Evolutionary conservation across 257 asterid species (phyloP).

Genomic region (Cinchona pubescens): DNA sequence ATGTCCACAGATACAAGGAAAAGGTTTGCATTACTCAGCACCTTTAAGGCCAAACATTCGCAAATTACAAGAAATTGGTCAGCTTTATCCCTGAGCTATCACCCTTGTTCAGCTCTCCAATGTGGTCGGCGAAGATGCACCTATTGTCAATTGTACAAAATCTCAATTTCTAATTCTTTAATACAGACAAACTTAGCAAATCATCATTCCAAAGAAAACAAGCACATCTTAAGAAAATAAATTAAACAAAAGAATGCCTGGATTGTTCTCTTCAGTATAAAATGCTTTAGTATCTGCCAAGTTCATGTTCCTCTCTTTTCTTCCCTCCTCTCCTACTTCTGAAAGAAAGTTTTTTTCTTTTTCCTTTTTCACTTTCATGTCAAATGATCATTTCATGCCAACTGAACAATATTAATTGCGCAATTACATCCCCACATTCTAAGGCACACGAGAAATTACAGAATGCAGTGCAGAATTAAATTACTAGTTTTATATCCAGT

Average conservation of each 20-base stretch:
- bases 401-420: too few species aligned
- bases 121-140: constrained; percentile 72
- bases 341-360: neutral
- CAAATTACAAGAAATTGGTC: constrained; percentile 72
- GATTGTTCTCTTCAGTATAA: neutral
- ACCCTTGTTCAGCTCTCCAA: constrained; percentile 48
- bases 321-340: neutral
- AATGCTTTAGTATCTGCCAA: neutral
- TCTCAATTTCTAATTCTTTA: neutral
- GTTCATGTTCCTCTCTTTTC: neutral
- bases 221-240: neutral
- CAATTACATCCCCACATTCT: neutral
- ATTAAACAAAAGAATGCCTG: too few species aligned
- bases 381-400: neutral
- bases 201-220: neutral
- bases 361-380: neutral
- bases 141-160: constrained; percentile 35
- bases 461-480: neutral
- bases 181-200: neutral
- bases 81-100: constrained; percentile 40
- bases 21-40: constrained; percentile 81
- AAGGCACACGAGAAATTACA: neutral
- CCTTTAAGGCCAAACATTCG: constrained; percentile 71
- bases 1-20: constrained; percentile 80
- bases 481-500: neutral